Conservation (phyloP, 2,329 filamentous ascomycete species). For the Coniochaeta sp. region DNA sequence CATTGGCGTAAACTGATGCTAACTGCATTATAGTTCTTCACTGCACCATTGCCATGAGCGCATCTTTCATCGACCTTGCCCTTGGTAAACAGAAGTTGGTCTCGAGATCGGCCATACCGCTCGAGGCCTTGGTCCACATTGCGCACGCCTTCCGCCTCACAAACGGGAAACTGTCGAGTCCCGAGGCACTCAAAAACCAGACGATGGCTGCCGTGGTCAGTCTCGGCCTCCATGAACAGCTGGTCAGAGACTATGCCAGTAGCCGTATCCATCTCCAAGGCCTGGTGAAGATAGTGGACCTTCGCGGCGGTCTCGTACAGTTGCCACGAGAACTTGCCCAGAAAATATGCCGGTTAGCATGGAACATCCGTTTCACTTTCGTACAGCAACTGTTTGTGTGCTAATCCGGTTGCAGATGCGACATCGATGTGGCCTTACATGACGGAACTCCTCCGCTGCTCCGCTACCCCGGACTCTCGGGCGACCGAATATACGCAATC, state of each 20-base stretch:
- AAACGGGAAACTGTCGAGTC: background rate
- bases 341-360: background rate
- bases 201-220: background rate
- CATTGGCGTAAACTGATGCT: background rate
- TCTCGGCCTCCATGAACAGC: background rate
- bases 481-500: background rate
- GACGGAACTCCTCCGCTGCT: background rate
- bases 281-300: background rate
- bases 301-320: background rate
- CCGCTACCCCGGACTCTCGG: background rate
- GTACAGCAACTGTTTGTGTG: too few relatives aligned
- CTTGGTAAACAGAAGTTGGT: background rate
- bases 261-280: background rate
- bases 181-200: background rate
- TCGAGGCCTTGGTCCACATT: background rate
- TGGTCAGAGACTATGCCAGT: background rate
- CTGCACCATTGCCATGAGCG: background rate
- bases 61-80: background rate
- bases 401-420: background rate
- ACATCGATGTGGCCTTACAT: background rate
- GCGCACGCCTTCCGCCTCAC: background rate
- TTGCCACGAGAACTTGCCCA: background rate
- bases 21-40: background rate
- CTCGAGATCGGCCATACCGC: background rate
- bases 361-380: background rate